Conservation (phyloP, 1,139 yeast species). For the Scheffersomyces cryptocercus region DNA sequence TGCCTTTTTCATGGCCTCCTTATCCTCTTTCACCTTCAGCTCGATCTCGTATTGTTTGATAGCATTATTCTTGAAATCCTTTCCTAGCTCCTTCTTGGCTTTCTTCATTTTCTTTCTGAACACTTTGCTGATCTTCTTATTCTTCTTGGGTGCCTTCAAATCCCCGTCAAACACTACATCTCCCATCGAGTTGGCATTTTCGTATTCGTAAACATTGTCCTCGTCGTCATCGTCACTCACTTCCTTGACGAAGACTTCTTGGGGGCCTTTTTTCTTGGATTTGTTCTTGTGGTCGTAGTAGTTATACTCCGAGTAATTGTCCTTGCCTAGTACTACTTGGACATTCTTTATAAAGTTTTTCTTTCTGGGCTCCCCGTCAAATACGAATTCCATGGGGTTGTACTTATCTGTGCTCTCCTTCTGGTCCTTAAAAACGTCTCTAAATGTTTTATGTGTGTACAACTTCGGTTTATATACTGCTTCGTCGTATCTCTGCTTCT, state of each 20-base stretch:
- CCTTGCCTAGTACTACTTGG: slow-evolving; percentile 32
- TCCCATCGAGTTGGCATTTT: not conserved
- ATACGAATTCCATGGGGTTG: slow-evolving; percentile 46
- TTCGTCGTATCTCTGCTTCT: slow-evolving; percentile 35
- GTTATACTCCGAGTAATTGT: slow-evolving; percentile 37
- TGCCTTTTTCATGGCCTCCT: slow-evolving; percentile 6
- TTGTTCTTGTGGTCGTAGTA: slow-evolving; percentile 29
- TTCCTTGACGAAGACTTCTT: slow-evolving; percentile 7
- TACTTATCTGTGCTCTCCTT: slow-evolving; percentile 32
- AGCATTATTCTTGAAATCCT: slow-evolving; percentile 29
- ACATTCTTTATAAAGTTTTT: slow-evolving; percentile 29
- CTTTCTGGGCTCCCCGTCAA: slow-evolving; percentile 27
- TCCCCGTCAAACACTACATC: slow-evolving; percentile 4
- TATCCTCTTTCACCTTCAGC: slow-evolving; percentile 16
- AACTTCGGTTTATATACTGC: slow-evolving; percentile 37
- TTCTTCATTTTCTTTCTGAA: slow-evolving; percentile 27
- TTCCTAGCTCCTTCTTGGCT: slow-evolving; percentile 33
- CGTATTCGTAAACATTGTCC: not conserved
- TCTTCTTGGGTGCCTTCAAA: slow-evolving; percentile 19
- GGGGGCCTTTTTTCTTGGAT: slow-evolving; percentile 5
- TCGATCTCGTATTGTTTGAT: slow-evolving; percentile 22
- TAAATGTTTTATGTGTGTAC: slow-evolving; percentile 45
- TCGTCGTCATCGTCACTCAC: slow-evolving; percentile 10
- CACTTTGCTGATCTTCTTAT: slow-evolving; percentile 24
- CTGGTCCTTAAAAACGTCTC: slow-evolving; percentile 38